Evolutionary conservation across 2,329 filamentous ascomycete species (phyloP).

Genomic region (Aspergillus latus): DNA sequence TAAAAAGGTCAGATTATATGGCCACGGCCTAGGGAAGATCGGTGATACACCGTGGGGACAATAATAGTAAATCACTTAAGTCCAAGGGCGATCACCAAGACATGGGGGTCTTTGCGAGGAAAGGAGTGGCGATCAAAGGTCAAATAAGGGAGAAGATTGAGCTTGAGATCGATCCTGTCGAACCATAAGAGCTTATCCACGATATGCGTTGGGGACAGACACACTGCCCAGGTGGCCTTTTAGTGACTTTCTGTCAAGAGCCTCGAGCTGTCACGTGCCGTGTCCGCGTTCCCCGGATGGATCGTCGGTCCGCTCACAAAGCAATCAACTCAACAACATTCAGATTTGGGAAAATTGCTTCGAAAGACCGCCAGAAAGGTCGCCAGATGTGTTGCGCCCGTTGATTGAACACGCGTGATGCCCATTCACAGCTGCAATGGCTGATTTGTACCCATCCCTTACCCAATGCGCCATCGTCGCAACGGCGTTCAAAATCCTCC

Average conservation of each 20-base stretch:
- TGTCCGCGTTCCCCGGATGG: slow-evolving; percentile 16
- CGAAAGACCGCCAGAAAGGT: neutral
- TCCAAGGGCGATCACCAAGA: slow-evolving; percentile 38
- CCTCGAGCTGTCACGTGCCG: neutral
- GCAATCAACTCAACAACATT: neutral
- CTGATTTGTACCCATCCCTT: slow-evolving; percentile 79
- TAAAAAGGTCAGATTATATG: slow-evolving; percentile 8
- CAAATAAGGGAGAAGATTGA: slow-evolving; percentile 52
- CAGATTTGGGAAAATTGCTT: neutral
- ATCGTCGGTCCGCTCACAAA: slow-evolving; percentile 1
- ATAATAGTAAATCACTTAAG: slow-evolving; percentile 46
- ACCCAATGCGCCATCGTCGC: slow-evolving; percentile 83
- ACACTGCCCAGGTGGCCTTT: slow-evolving; percentile 19
- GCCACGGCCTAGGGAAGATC: slow-evolving; percentile 21
- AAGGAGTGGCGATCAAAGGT: slow-evolving; percentile 52
- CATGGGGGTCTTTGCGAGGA: slow-evolving; percentile 31
- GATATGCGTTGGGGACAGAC: slow-evolving; percentile 16
- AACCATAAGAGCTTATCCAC: slow-evolving; percentile 5
- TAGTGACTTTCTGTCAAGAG: slow-evolving; percentile 17
- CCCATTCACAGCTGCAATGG: slow-evolving; percentile 55
- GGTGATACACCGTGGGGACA: slow-evolving; percentile 29
- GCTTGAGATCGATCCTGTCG: slow-evolving; percentile 18
- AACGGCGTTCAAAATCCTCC: slow-evolving; percentile 82
- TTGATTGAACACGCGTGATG: slow-evolving; percentile 23
- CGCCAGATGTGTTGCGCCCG: neutral